A percentile compares a stretch with the other conserved stretches of the same genome.
phyloP scores from a whole-genome alignment of 1,284 basidiomycete genomes.

The Gymnopus androsaceus region DNA sequence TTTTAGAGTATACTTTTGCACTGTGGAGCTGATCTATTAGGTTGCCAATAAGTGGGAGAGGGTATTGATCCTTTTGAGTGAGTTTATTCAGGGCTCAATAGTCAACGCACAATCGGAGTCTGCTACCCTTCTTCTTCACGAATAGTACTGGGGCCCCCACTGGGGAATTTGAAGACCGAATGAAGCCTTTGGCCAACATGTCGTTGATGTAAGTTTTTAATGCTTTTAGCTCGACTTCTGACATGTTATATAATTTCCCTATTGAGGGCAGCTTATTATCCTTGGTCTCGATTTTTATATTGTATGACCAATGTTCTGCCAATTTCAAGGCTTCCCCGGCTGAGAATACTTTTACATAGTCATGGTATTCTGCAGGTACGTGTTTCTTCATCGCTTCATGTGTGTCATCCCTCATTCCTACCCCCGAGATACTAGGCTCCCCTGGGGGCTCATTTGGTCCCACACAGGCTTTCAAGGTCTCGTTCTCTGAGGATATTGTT shows the following conservation, averaged over 20 bases:
- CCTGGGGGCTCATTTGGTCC: neutral
- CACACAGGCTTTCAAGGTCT: neutral
- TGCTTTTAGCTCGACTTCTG: neutral
- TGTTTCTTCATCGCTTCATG: neutral
- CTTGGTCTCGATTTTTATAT: too few relatives aligned
- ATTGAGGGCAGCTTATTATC: too few relatives aligned
- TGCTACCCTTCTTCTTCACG: conserved; percentile 13
- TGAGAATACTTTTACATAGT: neutral
- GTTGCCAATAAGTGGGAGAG: too few relatives aligned
- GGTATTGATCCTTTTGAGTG: too few relatives aligned
- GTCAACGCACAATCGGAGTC: neutral
- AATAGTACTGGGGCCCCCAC: conserved; percentile 2
- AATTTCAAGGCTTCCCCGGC: too few relatives aligned
- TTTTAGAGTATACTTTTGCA: too few relatives aligned
- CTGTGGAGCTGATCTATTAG: neutral
- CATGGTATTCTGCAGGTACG: neutral
- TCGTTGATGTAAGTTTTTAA: neutral
- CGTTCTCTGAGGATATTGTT: neutral
- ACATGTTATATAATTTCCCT: neutral
- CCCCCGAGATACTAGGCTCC: neutral
- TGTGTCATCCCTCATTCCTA: neutral
- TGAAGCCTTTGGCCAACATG: too few relatives aligned
- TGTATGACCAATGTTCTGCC: too few relatives aligned
- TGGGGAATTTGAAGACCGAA: conserved; percentile 4
- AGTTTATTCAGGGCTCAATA: too few relatives aligned